Percentiles rank a stretch among this genome's conserved stretches.
Conservation (phyloP, 2,329 filamentous ascomycete genomes). For the Colletotrichum sp. region DNA sequence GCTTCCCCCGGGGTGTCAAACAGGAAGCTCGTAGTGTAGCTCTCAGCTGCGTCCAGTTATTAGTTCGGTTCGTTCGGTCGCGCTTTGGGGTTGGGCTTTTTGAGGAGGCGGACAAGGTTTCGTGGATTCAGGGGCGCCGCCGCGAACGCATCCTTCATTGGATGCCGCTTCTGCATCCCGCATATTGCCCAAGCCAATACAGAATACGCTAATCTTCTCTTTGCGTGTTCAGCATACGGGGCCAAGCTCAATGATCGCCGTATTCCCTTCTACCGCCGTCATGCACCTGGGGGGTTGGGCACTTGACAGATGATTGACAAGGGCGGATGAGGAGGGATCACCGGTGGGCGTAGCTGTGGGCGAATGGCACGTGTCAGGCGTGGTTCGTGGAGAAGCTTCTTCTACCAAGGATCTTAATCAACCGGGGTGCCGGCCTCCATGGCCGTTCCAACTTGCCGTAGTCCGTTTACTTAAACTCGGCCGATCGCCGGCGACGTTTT, state of each 20-base stretch:
- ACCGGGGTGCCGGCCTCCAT: neutral
- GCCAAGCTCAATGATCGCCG: neutral
- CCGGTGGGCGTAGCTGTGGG: neutral
- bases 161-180: neutral
- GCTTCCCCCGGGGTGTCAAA: neutral
- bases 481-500: neutral
- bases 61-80: neutral
- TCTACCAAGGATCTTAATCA: neutral
- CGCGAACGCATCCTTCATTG: neutral
- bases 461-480: conserved; percentile 9
- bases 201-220: neutral
- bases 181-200: neutral
- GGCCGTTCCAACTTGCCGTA: neutral
- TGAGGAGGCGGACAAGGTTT: neutral
- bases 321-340: neutral
- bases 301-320: neutral
- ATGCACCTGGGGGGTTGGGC: neutral
- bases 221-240: neutral
- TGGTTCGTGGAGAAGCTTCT: conserved; percentile 2
- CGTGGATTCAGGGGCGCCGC: neutral
- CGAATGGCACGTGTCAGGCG: neutral
- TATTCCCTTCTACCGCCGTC: neutral
- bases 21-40: neutral
- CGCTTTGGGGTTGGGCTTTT: neutral
- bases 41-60: neutral